These are phyloP conservation scores for Zychaea mexicana DNA, from an alignment of 371 early-diverging fungal genomes.

Conservation along the genomic window DNA sequence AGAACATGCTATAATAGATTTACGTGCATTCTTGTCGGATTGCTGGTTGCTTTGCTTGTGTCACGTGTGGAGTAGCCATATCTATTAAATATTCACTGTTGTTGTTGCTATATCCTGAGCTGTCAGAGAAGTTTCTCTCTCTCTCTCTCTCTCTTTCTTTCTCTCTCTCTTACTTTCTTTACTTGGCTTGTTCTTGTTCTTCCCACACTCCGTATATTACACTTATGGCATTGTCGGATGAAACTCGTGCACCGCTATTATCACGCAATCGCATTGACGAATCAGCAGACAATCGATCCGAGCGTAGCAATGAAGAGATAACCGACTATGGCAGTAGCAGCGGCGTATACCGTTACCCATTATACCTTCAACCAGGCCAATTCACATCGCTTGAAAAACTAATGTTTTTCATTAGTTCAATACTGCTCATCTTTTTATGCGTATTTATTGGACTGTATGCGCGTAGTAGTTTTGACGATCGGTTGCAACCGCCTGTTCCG, in stretches of 20 bases:
- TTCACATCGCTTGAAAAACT: conserved; percentile 52
- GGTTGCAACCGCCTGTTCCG: conserved; percentile 17
- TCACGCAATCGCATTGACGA: conserved; percentile 20
- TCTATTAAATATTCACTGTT: neutral
- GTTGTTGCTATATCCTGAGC: neutral
- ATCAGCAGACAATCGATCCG: conserved; percentile 16
- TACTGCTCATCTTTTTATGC: conserved; percentile 40
- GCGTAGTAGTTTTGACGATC: conserved; percentile 30
- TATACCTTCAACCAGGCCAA: conserved; percentile 46
- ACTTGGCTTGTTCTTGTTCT: neutral
- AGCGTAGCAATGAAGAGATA: conserved; percentile 17
- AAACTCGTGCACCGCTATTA: conserved; percentile 20
- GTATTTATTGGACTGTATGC: conserved; percentile 50
- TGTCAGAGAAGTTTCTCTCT: neutral
- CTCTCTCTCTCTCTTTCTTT: neutral
- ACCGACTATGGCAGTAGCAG: conserved; percentile 25
- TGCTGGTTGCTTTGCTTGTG: neutral
- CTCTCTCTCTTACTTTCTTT: neutral
- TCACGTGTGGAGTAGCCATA: conserved; percentile 1
- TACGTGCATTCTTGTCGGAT: neutral
- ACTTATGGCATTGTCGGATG: conserved; percentile 14
- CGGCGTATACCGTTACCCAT: conserved; percentile 36
- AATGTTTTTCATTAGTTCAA: conserved; percentile 43
- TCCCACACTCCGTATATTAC: neutral
- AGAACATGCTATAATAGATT: too few relatives aligned